These are phyloP conservation scores for Leishmania aethiopica DNA, from an alignment of 208 protist genomes.

Conservation along the genomic window DNA sequence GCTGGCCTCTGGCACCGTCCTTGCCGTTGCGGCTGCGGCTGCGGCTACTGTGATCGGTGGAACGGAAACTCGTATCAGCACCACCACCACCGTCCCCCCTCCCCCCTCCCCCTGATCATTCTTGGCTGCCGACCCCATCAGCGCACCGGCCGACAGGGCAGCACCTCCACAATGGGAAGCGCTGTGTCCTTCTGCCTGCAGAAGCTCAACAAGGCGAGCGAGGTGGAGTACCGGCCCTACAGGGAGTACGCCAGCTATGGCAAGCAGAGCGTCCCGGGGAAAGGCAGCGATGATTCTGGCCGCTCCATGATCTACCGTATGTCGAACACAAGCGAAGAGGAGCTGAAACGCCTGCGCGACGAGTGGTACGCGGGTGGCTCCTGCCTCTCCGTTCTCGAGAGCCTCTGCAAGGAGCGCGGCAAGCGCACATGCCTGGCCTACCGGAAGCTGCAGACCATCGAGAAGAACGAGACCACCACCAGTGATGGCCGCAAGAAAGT, in stretches of 20 bases:
- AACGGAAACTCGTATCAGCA: too few relatives aligned
- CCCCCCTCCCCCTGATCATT: neutral
- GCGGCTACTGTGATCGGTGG: too few relatives aligned
- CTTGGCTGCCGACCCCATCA: neutral
- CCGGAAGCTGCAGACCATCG: constrained; percentile 50
- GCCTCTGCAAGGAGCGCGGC: constrained; percentile 48
- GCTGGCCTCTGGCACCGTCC: too few relatives aligned
- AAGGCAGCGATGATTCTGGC: constrained; percentile 39
- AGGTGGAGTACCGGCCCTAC: constrained; percentile 54
- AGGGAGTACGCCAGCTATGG: constrained; percentile 43
- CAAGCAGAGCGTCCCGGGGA: constrained; percentile 38
- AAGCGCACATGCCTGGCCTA: constrained; percentile 56
- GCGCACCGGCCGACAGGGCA: neutral
- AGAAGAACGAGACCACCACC: constrained; percentile 38
- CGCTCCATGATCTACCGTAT: constrained; percentile 74
- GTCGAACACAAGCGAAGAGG: constrained; percentile 46
- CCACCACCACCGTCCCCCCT: too few relatives aligned
- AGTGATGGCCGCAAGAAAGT: constrained; percentile 46
- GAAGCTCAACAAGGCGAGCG: constrained; percentile 37
- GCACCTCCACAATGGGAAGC: constrained; percentile 44
- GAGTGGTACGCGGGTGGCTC: constrained; percentile 49
- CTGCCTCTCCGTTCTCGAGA: constrained; percentile 40
- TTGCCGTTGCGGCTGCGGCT: too few relatives aligned
- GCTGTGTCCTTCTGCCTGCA: constrained; percentile 56
- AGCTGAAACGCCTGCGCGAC: constrained; percentile 44